Conservation (phyloP, 1,139 yeast species). For the Spathaspora sp. region DNA sequence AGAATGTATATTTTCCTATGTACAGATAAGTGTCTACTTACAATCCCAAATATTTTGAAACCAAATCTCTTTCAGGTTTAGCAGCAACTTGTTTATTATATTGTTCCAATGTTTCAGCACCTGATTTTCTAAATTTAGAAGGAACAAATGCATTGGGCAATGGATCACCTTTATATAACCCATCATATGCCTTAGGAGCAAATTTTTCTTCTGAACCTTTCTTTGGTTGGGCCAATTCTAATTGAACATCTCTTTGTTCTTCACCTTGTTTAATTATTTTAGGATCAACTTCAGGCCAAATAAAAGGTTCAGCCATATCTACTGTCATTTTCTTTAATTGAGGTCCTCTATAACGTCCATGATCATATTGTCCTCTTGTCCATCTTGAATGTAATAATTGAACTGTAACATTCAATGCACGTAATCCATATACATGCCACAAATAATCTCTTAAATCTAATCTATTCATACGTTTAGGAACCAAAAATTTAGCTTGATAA, state of each 20-base stretch:
- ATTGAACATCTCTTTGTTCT: constrained; percentile 25
- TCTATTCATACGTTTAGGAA: constrained; percentile 87
- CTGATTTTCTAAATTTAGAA: constrained; percentile 41
- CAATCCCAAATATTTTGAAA: constrained; percentile 25
- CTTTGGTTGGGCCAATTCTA: constrained; percentile 14
- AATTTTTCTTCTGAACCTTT: constrained; percentile 67
- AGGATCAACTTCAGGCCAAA: constrained; percentile 84
- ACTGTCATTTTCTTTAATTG: constrained; percentile 93
- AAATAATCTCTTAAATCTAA: constrained; percentile 88
- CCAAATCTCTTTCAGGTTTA: constrained; percentile 31
- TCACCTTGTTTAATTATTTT: constrained; percentile 21
- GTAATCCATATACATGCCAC: constrained; percentile 81
- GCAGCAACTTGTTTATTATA: constrained; percentile 22
- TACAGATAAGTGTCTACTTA: constrained; percentile 3
- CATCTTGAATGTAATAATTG: constrained; percentile 78
- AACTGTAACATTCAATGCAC: constrained; percentile 85
- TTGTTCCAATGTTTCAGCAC: constrained; percentile 38
- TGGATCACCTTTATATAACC: constrained; percentile 69
- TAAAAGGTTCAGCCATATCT: constrained; percentile 88
- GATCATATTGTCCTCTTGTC: constrained; percentile 56
- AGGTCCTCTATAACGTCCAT: constrained; percentile 74
- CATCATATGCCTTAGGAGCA: constrained; percentile 74
- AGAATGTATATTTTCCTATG: neutral
- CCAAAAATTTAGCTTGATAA: constrained; percentile 90
- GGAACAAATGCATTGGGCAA: constrained; percentile 75